Evolutionary conservation across 2,329 filamentous ascomycete genomes (phyloP).

Genomic region (Xylaria hypoxylon): DNA sequence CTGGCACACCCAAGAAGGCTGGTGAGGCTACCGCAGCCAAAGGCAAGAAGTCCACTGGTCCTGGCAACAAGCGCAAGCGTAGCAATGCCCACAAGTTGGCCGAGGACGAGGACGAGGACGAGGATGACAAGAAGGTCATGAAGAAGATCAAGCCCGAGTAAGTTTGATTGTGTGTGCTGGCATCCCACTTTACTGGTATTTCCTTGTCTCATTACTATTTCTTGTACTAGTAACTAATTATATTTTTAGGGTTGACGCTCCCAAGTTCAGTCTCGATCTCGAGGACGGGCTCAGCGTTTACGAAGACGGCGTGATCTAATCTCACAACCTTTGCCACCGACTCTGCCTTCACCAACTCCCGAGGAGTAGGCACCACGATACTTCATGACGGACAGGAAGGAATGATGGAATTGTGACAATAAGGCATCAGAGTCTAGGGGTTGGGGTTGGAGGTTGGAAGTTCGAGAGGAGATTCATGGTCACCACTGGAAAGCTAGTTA

Average conservation of each 20-base stretch:
- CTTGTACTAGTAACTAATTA: constrained; percentile 12
- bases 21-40: neutral
- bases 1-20: constrained; percentile 2
- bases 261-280: neutral
- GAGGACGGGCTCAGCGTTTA: neutral
- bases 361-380: neutral
- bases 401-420: neutral
- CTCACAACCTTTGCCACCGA: neutral
- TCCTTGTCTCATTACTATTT: neutral
- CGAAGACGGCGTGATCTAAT: constrained; percentile 14
- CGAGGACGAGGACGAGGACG: constrained; percentile 2
- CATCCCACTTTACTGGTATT: neutral
- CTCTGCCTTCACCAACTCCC: neutral
- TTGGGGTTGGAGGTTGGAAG: neutral
- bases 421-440: neutral
- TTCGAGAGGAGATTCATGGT: neutral
- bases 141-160: constrained; percentile 39
- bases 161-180: neutral
- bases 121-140: constrained; percentile 4
- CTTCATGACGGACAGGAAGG: neutral
- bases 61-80: constrained; percentile 7
- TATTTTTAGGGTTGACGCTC: neutral
- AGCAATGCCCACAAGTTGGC: too few species aligned
- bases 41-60: neutral
- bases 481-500: constrained; percentile 1